These are phyloP conservation scores for Silene noctiflora DNA, from an alignment of 179 eudicot species.

Conservation along the genomic window DNA sequence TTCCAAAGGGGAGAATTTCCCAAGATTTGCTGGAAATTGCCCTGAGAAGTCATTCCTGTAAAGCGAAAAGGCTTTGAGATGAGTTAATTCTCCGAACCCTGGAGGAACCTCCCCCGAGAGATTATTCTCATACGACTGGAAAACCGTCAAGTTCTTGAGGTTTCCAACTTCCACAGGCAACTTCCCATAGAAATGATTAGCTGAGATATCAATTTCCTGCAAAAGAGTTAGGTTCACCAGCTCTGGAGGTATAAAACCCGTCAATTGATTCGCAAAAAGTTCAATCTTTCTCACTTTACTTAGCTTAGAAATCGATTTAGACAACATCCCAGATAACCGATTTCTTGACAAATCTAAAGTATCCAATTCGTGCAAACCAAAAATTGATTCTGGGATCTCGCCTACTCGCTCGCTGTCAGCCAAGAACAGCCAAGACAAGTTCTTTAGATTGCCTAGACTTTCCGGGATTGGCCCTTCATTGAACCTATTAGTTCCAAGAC, in stretches of 20 bases:
- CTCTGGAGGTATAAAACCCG: slow-evolving; percentile 70
- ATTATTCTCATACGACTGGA: slow-evolving; percentile 55
- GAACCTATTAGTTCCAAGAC: slow-evolving; percentile 56
- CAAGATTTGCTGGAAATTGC: slow-evolving; percentile 59
- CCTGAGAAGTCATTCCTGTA: slow-evolving; percentile 77
- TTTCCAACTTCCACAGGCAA: slow-evolving; percentile 61
- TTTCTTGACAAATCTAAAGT: slow-evolving; percentile 71
- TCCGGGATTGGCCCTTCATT: slow-evolving; percentile 65
- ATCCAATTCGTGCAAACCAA: slow-evolving; percentile 45
- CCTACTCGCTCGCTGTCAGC: slow-evolving; percentile 52
- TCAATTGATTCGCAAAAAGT: slow-evolving; percentile 64
- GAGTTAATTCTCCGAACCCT: slow-evolving; percentile 58
- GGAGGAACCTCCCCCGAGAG: slow-evolving; percentile 71
- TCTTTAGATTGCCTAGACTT: slow-evolving; percentile 61
- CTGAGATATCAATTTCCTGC: slow-evolving; percentile 75
- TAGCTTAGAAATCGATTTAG: slow-evolving; percentile 46
- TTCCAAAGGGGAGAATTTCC: slow-evolving; percentile 58
- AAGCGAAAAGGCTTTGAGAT: slow-evolving; percentile 55
- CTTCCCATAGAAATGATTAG: slow-evolving; percentile 62
- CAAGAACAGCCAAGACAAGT: slow-evolving; percentile 54
- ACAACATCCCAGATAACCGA: slow-evolving; percentile 56
- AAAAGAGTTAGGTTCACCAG: slow-evolving; percentile 53
- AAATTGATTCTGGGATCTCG: slow-evolving; percentile 68
- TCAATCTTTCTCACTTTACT: slow-evolving; percentile 62
- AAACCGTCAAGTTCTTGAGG: slow-evolving; percentile 65